These are phyloP conservation scores for Herpetomonas tarakana DNA, from an alignment of 208 protist species.

Conservation along the genomic window DNA sequence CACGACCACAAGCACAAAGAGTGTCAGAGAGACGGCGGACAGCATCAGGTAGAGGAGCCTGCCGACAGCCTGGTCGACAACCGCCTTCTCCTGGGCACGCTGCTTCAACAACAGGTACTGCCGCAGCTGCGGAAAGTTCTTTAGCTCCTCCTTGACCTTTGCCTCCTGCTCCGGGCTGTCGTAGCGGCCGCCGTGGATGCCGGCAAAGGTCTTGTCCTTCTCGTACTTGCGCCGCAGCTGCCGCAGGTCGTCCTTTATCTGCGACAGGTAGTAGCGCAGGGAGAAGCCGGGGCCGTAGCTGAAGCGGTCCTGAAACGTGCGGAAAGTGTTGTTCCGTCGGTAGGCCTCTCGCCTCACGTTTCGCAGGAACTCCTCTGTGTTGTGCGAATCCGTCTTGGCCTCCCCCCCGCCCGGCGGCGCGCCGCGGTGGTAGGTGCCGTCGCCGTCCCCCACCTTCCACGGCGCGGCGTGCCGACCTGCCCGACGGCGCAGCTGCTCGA, in stretches of 20 bases:
- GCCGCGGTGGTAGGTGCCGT: not conserved
- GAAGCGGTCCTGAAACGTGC: not conserved
- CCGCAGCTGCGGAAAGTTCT: slow-evolving; percentile 18
- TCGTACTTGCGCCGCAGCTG: slow-evolving; percentile 23
- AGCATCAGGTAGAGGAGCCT: slow-evolving; percentile 19
- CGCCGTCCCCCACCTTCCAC: slow-evolving; percentile 12
- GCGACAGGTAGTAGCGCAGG: not conserved
- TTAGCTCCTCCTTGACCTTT: slow-evolving; percentile 19
- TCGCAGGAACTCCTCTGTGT: not conserved
- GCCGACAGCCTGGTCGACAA: slow-evolving; percentile 32
- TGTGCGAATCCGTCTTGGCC: slow-evolving; percentile 7
- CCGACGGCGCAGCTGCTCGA: slow-evolving; percentile 3
- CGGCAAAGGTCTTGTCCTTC: slow-evolving; percentile 27
- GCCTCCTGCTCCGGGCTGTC: slow-evolving; percentile 24
- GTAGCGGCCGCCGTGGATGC: slow-evolving; percentile 43
- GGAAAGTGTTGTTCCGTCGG: not conserved
- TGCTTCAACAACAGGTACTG: slow-evolving; percentile 43
- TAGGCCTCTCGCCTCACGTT: not conserved
- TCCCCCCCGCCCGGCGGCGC: slow-evolving; percentile 9
- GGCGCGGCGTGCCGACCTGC: slow-evolving; percentile 11
- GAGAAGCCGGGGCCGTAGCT: not conserved
- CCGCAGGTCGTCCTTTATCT: slow-evolving; percentile 6
- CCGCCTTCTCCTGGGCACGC: slow-evolving; percentile 30
- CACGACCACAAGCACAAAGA: slow-evolving; percentile 11
- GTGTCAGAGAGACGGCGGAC: slow-evolving; percentile 5